Conservation (phyloP, 768 basidiomycete genomes). For the Macrolepiota fuliginosa region DNA sequence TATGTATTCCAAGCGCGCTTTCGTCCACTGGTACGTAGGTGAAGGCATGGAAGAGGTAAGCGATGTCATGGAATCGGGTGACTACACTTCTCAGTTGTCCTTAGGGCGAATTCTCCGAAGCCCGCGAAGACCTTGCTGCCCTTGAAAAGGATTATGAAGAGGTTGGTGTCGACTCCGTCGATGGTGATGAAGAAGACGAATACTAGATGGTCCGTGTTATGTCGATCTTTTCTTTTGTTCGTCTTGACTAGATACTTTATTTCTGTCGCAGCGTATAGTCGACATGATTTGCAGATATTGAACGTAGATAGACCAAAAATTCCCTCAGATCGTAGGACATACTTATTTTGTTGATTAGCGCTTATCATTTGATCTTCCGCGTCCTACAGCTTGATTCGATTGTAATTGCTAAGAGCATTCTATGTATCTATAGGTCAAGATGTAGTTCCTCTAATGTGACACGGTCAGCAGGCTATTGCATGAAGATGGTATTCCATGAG, state of each 20-base stretch:
- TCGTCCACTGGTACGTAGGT: constrained; percentile 94
- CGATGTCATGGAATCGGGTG: not conserved
- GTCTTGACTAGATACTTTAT: not conserved
- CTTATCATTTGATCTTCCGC: not conserved
- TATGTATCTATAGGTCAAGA: not conserved
- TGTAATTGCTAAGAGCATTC: not conserved
- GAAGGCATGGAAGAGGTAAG: constrained; percentile 94
- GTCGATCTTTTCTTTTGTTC: not conserved
- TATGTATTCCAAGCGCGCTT: constrained; percentile 94
- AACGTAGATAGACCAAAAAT: not conserved
- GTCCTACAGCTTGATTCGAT: not conserved
- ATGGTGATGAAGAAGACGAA: constrained; percentile 51
- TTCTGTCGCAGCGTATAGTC: not conserved
- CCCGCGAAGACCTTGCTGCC: constrained; percentile 99
- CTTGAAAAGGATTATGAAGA: constrained; percentile 97
- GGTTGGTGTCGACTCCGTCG: constrained; percentile 55
- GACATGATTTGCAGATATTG: not conserved
- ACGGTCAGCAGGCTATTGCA: not conserved
- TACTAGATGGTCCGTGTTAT: constrained; percentile 33
- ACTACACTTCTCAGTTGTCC: not conserved
- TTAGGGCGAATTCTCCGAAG: constrained; percentile 96
- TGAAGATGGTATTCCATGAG: not conserved
- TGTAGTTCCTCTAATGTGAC: not conserved
- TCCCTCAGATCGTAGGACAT: not conserved
- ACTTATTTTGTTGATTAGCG: not conserved